Percentiles rank a stretch among this genome's conserved stretches.
phyloP scores from a whole-genome alignment of 345 rosid genomes.

The Aquilaria malaccensis region DNA sequence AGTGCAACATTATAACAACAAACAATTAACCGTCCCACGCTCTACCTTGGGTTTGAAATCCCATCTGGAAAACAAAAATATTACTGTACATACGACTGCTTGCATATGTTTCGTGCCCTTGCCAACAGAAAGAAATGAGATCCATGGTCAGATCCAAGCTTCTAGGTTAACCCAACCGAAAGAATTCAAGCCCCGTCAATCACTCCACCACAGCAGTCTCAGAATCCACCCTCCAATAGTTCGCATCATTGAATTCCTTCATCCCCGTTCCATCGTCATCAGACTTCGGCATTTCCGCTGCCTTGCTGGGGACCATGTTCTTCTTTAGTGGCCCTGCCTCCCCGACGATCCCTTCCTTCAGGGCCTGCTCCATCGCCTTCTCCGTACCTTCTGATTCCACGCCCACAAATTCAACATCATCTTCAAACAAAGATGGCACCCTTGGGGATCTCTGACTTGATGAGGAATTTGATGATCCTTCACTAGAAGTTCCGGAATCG shows the following conservation, averaged over 20 bases:
- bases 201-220: constrained; percentile 82
- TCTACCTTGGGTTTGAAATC: constrained; percentile 22
- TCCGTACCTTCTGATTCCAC: constrained; percentile 85
- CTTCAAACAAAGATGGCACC: constrained; percentile 72
- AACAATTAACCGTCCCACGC: constrained; percentile 26
- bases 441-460: constrained; percentile 33
- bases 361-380: constrained; percentile 94
- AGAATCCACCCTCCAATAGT: constrained; percentile 93
- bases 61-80: constrained; percentile 31
- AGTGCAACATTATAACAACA: constrained; percentile 16
- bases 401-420: constrained; percentile 94
- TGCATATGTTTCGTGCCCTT: constrained; percentile 14
- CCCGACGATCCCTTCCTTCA: constrained; percentile 89
- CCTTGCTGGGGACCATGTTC: constrained; percentile 33
- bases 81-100: constrained; percentile 37
- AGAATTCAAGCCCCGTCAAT: constrained; percentile 12
- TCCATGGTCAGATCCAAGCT: constrained; percentile 14
- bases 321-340: constrained; percentile 90
- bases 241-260: constrained; percentile 83
- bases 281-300: constrained; percentile 41
- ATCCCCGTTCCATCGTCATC: constrained; percentile 49
- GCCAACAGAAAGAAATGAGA: constrained; percentile 18
- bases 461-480: constrained; percentile 32
- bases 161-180: constrained; percentile 2
- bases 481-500: constrained; percentile 30